phyloP scores from a whole-genome alignment of 352 stramenopile genomes.

The Aphanomyces astaci region DNA sequence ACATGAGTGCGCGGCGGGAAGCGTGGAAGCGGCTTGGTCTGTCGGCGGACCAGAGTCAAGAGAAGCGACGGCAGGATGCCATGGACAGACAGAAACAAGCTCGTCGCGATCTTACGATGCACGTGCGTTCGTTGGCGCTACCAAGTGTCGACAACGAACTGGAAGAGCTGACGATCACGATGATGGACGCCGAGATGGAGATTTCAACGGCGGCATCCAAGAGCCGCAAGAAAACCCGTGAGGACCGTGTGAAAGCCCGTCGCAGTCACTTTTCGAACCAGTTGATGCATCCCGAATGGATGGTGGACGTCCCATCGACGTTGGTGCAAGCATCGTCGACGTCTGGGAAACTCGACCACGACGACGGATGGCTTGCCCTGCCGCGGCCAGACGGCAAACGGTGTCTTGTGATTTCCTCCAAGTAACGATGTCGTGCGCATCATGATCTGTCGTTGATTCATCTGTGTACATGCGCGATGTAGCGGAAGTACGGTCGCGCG shows the following conservation, averaged over 20 bases:
- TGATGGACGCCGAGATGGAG: conserved; percentile 26
- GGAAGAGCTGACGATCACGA: conserved; percentile 27
- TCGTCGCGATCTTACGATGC: conserved; percentile 65
- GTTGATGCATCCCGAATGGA: conserved; percentile 85
- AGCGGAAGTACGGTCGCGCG: conserved; percentile 74
- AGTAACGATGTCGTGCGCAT: conserved; percentile 35
- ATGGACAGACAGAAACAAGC: conserved; percentile 69
- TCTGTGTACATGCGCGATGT: background rate
- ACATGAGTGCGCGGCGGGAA: conserved; percentile 14
- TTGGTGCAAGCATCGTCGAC: conserved; percentile 26
- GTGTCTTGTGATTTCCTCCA: conserved; percentile 81
- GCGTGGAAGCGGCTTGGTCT: conserved; percentile 19
- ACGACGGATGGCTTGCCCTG: conserved; percentile 85
- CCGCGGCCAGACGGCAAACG: conserved; percentile 87
- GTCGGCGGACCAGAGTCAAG: conserved; percentile 19
- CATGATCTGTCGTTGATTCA: background rate
- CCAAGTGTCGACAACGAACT: conserved; percentile 29
- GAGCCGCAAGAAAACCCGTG: conserved; percentile 40
- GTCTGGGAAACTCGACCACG: conserved; percentile 23
- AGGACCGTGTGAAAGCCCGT: conserved; percentile 67
- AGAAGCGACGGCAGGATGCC: conserved; percentile 39
- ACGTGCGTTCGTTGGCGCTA: conserved; percentile 48
- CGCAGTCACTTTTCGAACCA: conserved; percentile 72
- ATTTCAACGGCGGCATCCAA: conserved; percentile 32
- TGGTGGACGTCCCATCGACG: conserved; percentile 75